phyloP scores from a whole-genome alignment of 805 yeast genomes.

The Pachysolen tannophilus region DNA sequence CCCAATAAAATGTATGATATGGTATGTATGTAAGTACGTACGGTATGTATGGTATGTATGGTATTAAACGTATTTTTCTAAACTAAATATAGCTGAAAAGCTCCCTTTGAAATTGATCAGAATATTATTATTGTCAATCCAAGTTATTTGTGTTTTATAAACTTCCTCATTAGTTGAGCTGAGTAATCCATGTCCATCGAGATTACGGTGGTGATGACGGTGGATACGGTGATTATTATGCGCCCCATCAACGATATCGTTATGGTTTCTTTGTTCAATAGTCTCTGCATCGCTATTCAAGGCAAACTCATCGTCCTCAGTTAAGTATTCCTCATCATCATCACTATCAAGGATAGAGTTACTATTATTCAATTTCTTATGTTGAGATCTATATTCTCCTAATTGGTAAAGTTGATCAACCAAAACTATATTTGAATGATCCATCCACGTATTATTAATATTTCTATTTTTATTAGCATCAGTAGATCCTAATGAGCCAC shows the following conservation, averaged over 20 bases:
- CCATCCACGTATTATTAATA: background rate
- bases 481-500: background rate
- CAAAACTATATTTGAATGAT: background rate
- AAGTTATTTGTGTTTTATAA: constrained; percentile 4
- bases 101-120: constrained; percentile 3
- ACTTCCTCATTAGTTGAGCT: no score
- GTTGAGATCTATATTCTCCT: constrained; percentile 6
- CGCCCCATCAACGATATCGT: constrained; percentile 1
- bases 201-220: no score
- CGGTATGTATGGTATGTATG: no score
- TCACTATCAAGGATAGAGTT: constrained; percentile 8
- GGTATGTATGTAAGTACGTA: no score
- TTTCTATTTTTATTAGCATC: background rate
- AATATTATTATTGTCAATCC: constrained; percentile 3
- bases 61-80: no score
- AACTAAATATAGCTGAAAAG: background rate
- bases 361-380: constrained; percentile 3
- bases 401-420: constrained; percentile 3
- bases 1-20: no score
- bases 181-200: constrained; percentile 10
- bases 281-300: constrained; percentile 12
- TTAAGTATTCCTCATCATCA: constrained; percentile 18
- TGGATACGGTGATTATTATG: no score
- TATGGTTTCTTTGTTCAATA: background rate
- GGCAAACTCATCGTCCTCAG: constrained; percentile 11